Base-by-base conservation (phyloP, 805 yeast species). In the Zygosaccharomyces kombuchaensis region DNA sequence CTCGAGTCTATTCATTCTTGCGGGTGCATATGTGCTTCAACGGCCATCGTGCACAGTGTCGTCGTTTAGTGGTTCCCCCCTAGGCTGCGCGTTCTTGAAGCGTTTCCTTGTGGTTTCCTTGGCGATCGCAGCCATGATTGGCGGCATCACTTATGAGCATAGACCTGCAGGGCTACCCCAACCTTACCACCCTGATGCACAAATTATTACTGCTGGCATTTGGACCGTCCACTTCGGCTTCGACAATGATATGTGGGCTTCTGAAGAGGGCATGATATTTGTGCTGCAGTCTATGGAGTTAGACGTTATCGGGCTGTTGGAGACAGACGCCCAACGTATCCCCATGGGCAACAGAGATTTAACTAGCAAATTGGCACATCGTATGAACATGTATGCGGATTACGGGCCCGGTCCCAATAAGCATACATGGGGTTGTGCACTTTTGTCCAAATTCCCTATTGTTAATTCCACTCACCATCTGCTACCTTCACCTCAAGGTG, bases 211-310 rank as follows among this genome's bases (percentile, higher is more conserved):
- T 1, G 90, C 97, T 2, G 99, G 98, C 63, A 90, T 93, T 50
- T 93, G 99, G 99, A 91, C 98, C 17, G 83, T 93, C 53, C 99
- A 93, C 69, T 93, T 93, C 63, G 99, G 97, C 19, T 75, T 93
- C 41, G 99, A 93, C 65, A 93, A 93, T 65, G 96, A 89, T 62
- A 84, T 93, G 93, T 93, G 99, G 99, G 91, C 95, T 0, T 80
- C 89, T 53, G 97, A 93, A 67, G 81, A 79, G 35, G 78, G 97
- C 54, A 91, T 93, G 96, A 72, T 83, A 47, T 83, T 84, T 53
- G 76, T 91, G 41, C 80, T 93, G 48, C 72, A 70, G 48, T 98
- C 91, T 56, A 82, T 95, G 44, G 95, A 93, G 68, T 68, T 93
- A 10, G 99, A 93, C 64, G 84, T 93, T 36, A 77, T 93, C 56